Base-by-base conservation (phyloP, 768 basidiomycete genomes). In the Pleurotus pulmonarius region DNA sequence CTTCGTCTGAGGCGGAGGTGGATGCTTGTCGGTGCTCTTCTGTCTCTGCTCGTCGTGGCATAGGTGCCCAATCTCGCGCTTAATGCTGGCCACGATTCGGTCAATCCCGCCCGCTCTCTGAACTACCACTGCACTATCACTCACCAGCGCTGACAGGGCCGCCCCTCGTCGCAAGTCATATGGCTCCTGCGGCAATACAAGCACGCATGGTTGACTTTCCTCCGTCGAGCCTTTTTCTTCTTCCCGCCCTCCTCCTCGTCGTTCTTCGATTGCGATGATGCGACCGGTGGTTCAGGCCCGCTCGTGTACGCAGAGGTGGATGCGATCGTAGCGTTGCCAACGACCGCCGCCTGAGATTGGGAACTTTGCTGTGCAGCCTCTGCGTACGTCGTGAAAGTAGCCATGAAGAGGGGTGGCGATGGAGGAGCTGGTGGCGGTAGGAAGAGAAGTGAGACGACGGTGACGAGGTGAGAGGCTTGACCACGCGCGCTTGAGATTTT, bases 21-120 rank as follows among this genome's bases (percentile, higher is more conserved):
- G 68, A 48, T 56, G 68, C 67, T 37, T 77, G 74, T 78, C 78
- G 43, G 65, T 60, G 15, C 66, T 69, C 64, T 83, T 85, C 1
- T 79, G 77, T 47, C 85, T 78, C 57, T 83, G 83, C 66, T 95
- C 93, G 69, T 96, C 95, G 63, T 92, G 90, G 65, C 94, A 97
- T 12, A 96, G 77, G 73, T 97, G 93, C 0, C 93, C 92, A 59
- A 98, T 98, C 70, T 98, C 95, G 39, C 96, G 86, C 70, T 98
- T 98, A 64, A 98, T 92, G 65, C 94, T 95, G 63, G 26, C 22
- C 52, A 58, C 56, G 41, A 38, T 53, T 40, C n/a, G 15, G 7
- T 16, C 20, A 22, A 15, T 44, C 43, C n/a, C 16, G 16, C 43
- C 43, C n/a, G 43, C 43, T 13, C 11, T 16, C 11, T n/a, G 13